Percentiles rank a stretch among this genome's conserved stretches.
Evolutionary conservation across 1,139 yeast genomes (phyloP).

Genomic region (Diutina pseudorugosa): DNA sequence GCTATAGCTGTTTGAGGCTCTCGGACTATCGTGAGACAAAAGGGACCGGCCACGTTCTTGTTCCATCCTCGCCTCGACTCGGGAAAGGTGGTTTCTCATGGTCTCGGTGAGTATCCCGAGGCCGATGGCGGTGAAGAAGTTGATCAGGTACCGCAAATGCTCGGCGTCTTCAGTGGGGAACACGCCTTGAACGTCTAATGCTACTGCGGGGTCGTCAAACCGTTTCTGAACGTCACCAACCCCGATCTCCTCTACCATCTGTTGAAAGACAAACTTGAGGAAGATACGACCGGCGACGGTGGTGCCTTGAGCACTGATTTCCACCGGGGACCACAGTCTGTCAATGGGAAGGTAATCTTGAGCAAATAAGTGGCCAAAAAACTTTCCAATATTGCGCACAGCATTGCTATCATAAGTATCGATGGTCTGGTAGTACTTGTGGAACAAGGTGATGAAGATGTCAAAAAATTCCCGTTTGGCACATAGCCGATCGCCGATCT

Average conservation of each 20-base stretch:
- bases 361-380: constrained; percentile 80
- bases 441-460: constrained; percentile 27
- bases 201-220: constrained; percentile 23
- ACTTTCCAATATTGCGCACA: constrained; percentile 67
- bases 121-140: constrained; percentile 88
- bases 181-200: constrained; percentile 32
- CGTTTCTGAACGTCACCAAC: constrained; percentile 36
- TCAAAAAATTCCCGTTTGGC: constrained; percentile 35
- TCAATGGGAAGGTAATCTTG: constrained; percentile 45
- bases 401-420: constrained; percentile 65
- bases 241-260: constrained; percentile 72
- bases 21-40: not conserved
- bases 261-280: constrained; percentile 70
- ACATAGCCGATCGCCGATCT: constrained; percentile 60
- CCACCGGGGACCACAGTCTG: constrained; percentile 41
- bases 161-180: constrained; percentile 38
- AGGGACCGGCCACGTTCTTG: not conserved
- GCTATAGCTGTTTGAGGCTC: not conserved
- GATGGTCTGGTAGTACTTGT: constrained; percentile 40
- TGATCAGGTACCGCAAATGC: constrained; percentile 69
- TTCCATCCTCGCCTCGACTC: not conserved
- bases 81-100: constrained; percentile 50
- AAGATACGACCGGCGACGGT: constrained; percentile 75
- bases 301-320: constrained; percentile 60
- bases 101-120: constrained; percentile 72